Conservation (phyloP, 2,329 filamentous ascomycete genomes). For the Emergomyces pasteurianus region DNA sequence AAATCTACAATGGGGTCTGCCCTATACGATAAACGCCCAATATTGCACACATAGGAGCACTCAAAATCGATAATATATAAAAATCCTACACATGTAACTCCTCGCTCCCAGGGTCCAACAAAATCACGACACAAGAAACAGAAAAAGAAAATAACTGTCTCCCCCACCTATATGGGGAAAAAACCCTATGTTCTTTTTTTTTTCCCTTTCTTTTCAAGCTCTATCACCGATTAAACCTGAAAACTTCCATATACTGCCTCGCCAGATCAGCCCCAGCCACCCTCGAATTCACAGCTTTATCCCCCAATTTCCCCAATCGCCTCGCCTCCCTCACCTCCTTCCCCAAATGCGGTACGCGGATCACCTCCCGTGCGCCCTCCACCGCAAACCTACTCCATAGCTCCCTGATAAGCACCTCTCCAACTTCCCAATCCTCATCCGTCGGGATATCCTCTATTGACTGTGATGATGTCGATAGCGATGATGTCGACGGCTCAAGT, state of each 20-base stretch:
- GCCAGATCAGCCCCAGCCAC: slow-evolving; percentile 29
- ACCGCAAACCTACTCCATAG: slow-evolving; percentile 30
- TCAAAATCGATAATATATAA: neutral
- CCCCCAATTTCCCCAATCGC: slow-evolving; percentile 5
- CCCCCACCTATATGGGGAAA: too few relatives aligned
- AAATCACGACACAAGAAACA: neutral
- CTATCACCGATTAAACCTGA: slow-evolving; percentile 30
- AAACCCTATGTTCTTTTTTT: neutral
- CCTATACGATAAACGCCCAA: neutral
- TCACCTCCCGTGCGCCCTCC: slow-evolving; percentile 28
- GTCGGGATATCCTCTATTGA: slow-evolving; percentile 9
- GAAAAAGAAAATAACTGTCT: neutral
- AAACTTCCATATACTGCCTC: slow-evolving; percentile 35
- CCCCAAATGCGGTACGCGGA: slow-evolving; percentile 30
- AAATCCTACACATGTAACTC: neutral
- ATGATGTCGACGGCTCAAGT: neutral
- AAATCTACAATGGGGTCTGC: too few relatives aligned
- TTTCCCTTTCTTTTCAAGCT: neutral
- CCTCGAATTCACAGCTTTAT: slow-evolving; percentile 6
- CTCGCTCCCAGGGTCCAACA: neutral
- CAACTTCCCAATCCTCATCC: slow-evolving; percentile 27
- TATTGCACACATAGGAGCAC: neutral
- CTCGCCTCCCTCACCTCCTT: slow-evolving; percentile 24
- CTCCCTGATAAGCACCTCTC: slow-evolving; percentile 28
- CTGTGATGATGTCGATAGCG: neutral